Evolutionary conservation across 805 yeast genomes (phyloP), one percentile per base, ranked within the genome.

Genomic region (Metschnikowia aberdeeniae): DNA sequence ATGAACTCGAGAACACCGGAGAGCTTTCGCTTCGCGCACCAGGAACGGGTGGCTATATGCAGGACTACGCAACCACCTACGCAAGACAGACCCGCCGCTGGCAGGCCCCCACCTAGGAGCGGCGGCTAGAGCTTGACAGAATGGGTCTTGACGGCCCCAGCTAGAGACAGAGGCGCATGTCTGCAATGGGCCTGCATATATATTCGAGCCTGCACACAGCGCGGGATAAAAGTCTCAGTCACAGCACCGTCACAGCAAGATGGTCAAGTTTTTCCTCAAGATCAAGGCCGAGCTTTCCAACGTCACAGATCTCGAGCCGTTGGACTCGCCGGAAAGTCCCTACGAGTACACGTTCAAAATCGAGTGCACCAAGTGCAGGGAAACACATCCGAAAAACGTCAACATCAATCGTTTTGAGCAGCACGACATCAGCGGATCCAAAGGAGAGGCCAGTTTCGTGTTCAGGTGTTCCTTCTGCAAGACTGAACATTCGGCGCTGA

Each of bases 381-480:
- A 87, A 50, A 64, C 62, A 6, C 95, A 92, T 62, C 78, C 77
- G 17, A 86, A 89, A 54, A 78, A 80, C 12, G 77, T 89, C 26
- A 71, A 77, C 20, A 80, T 90, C 58, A 85, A 86, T 62, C 66
- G 80, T 45, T 78, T 75, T 52, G 96, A 84, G 52, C 64, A 69
- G 41, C 81, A 81, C 61, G 86, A 81, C 22, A 69, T 88, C 22
- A 62, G 76, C 1, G 89, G 87, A 0, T 78, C 90, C 35, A 76
- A 82, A 49, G 97, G 97, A 11, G 87, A 82, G 49, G 95, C 96
- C 6, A 86, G 82, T 51, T 87, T 89, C 58, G 82, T 84, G 3
- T 82, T 86, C 74, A 78, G 79, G 51, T 89, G 97, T 62, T 78
- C 79, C 48, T 69, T 72, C 50, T 89, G 97, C 64, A 71, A 68